These are phyloP conservation scores for Volutella citrinella DNA, from an alignment of 2,329 filamentous ascomycete genomes.

Conservation along the genomic window DNA sequence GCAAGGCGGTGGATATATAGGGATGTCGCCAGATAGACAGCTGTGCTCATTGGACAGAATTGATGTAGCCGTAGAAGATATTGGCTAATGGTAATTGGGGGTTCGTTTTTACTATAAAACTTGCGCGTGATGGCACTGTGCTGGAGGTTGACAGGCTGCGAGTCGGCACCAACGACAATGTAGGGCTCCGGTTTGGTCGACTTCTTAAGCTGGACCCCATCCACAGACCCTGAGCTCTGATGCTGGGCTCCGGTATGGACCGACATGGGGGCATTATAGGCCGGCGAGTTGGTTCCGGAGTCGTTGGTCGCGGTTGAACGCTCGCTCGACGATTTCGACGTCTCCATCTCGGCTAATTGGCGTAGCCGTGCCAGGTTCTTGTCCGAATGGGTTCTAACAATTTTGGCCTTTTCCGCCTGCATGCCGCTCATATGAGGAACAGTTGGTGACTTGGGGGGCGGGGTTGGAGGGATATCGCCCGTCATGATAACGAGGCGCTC, in stretches of 20 bases:
- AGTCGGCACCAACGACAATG: conserved; percentile 64
- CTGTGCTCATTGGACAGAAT: conserved; percentile 91
- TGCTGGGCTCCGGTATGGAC: conserved; percentile 1
- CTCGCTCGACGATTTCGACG: conserved; percentile 18
- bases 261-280: conserved; percentile 3
- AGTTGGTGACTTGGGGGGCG: conserved; percentile 60
- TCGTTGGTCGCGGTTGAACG: conserved; percentile 5
- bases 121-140: conserved; percentile 84
- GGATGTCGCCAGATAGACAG: conserved; percentile 86
- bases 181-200: conserved; percentile 44
- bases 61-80: conserved; percentile 85
- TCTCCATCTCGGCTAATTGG: conserved; percentile 36
- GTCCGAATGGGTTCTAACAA: conserved; percentile 56
- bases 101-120: conserved; percentile 87
- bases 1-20: conserved; percentile 83
- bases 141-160: conserved; percentile 72
- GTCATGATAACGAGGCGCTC: conserved; percentile 70
- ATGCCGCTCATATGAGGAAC: conserved; percentile 66
- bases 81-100: conserved; percentile 77
- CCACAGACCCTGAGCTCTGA: conserved; percentile 38
- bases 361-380: conserved; percentile 47
- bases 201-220: conserved; percentile 53
- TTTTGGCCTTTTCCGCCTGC: conserved; percentile 60
- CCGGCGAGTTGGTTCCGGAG: conserved; percentile 2
- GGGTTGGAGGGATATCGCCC: conserved; percentile 79